Percentiles rank a stretch among this genome's conserved stretches.
Evolutionary conservation across 2,329 filamentous ascomycete species (phyloP).

Genomic region (Pseudocercospora vitis): DNA sequence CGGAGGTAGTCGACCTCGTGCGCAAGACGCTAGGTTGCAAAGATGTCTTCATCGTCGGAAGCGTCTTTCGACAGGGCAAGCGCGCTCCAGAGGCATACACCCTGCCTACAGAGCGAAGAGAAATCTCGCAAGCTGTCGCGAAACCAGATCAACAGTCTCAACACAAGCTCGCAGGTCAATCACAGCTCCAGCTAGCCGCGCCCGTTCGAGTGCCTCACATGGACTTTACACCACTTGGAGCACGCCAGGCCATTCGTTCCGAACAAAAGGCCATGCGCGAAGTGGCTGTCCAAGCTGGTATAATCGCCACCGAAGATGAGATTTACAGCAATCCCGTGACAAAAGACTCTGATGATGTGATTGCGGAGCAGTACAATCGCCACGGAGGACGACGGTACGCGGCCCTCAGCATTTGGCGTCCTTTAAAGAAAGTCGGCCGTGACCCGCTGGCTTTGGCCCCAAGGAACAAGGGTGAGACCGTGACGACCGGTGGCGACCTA

Average conservation of each 20-base stretch:
- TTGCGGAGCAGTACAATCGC: constrained; percentile 3
- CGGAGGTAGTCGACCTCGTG: constrained; percentile 8
- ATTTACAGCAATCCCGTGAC: background rate
- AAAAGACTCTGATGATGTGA: constrained; percentile 1
- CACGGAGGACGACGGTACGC: constrained; percentile 6
- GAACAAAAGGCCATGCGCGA: constrained; percentile 5
- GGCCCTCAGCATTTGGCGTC: constrained; percentile 15
- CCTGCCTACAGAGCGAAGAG: background rate
- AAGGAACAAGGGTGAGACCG: background rate
- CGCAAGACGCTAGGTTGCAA: constrained; percentile 2
- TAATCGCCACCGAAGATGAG: constrained; percentile 1
- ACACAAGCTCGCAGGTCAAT: constrained; percentile 11
- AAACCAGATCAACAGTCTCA: background rate
- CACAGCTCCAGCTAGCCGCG: constrained; percentile 4
- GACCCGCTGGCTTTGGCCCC: constrained; percentile 10
- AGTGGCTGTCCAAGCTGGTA: background rate
- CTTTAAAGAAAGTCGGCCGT: constrained; percentile 10
- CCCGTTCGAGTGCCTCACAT: constrained; percentile 11
- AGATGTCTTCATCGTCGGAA: constrained; percentile 10
- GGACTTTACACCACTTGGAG: constrained; percentile 12
- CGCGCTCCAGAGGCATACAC: constrained; percentile 5
- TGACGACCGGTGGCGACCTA: background rate
- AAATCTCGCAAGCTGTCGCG: background rate
- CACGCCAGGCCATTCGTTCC: constrained; percentile 5
- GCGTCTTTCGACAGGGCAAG: constrained; percentile 12